Evolutionary conservation across 108 stramenopile genomes (phyloP).

Genomic region (Craspedostauros australis): DNA sequence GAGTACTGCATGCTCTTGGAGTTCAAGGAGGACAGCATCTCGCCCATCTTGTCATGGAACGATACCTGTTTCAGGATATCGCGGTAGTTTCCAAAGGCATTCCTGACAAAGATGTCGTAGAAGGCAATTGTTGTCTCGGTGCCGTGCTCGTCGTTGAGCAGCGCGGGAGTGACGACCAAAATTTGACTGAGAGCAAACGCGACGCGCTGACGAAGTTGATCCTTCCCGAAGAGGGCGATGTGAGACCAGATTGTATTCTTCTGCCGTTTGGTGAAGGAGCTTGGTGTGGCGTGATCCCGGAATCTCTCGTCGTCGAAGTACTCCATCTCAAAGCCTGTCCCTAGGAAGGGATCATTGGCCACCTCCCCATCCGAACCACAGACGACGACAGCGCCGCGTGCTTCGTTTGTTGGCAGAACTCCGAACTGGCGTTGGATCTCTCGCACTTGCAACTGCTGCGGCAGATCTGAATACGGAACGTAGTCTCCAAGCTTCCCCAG

Average conservation of each 20-base stretch:
- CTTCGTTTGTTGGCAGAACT: too few species aligned
- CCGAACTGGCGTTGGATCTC: too few species aligned
- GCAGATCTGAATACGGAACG: too few species aligned
- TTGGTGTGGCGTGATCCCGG: background rate
- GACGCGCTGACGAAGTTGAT: conserved; percentile 43
- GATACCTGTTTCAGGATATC: conserved; percentile 54
- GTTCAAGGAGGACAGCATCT: conserved; percentile 23
- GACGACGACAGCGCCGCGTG: conserved; percentile 14
- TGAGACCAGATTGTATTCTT: conserved; percentile 44
- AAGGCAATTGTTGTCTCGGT: conserved; percentile 33
- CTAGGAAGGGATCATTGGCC: conserved; percentile 15
- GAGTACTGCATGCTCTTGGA: conserved; percentile 3
- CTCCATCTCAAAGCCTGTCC: background rate
- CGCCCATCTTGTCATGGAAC: conserved; percentile 43
- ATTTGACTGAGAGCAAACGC: conserved; percentile 45
- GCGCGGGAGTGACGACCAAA: conserved; percentile 18
- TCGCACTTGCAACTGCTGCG: too few species aligned
- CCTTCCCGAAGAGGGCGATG: conserved; percentile 33
- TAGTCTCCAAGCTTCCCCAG: too few species aligned
- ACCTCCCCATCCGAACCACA: conserved; percentile 50
- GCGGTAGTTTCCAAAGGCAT: conserved; percentile 66
- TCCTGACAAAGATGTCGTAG: conserved; percentile 70
- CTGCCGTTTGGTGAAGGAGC: conserved; percentile 8
- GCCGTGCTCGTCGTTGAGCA: too few species aligned
- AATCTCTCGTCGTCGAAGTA: conserved; percentile 6